Evolutionary conservation across 2,329 filamentous ascomycete species (phyloP).

Genomic region (Endoconidiophora polonica): DNA sequence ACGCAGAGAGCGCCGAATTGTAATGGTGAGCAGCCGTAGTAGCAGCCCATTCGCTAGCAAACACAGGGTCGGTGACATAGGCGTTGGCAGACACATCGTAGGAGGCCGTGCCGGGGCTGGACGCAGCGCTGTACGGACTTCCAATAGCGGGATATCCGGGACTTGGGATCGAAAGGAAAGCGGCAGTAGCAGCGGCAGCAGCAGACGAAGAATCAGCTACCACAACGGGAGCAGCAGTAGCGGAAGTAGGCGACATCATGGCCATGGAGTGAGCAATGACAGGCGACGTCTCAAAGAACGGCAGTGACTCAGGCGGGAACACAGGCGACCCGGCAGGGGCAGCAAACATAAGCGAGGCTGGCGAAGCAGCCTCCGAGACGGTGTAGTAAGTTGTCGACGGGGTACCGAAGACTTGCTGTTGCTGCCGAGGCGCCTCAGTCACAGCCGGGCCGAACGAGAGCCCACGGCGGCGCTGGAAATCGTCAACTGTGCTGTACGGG

Average conservation of each 20-base stretch:
- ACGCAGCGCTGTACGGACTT: conserved; percentile 9
- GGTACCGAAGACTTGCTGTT: conserved; percentile 6
- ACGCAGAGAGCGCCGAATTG: neutral
- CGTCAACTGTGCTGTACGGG: conserved; percentile 3
- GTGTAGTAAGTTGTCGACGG: conserved; percentile 9
- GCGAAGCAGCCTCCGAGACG: conserved; percentile 3
- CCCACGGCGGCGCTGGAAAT: conserved; percentile 8
- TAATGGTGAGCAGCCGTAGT: neutral
- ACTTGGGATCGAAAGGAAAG: conserved; percentile 6
- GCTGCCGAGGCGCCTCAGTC: neutral
- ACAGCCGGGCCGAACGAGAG: neutral
- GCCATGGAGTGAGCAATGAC: neutral
- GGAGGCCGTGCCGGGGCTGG: conserved; percentile 8
- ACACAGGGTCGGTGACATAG: conserved; percentile 9
- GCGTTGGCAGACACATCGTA: conserved; percentile 2
- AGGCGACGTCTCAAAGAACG: conserved; percentile 3
- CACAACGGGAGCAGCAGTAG: conserved; percentile 1
- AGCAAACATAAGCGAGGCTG: conserved; percentile 6
- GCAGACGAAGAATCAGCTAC: conserved; percentile 3
- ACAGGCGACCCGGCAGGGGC: conserved; percentile 2
- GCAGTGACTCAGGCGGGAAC: conserved; percentile 1
- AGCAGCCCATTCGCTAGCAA: neutral
- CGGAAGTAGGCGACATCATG: conserved; percentile 8
- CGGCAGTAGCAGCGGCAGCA: neutral
- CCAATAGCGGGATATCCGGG: conserved; percentile 5